Evolutionary conservation across 352 stramenopile species (phyloP).

Genomic region (Pythium insidiosum): DNA sequence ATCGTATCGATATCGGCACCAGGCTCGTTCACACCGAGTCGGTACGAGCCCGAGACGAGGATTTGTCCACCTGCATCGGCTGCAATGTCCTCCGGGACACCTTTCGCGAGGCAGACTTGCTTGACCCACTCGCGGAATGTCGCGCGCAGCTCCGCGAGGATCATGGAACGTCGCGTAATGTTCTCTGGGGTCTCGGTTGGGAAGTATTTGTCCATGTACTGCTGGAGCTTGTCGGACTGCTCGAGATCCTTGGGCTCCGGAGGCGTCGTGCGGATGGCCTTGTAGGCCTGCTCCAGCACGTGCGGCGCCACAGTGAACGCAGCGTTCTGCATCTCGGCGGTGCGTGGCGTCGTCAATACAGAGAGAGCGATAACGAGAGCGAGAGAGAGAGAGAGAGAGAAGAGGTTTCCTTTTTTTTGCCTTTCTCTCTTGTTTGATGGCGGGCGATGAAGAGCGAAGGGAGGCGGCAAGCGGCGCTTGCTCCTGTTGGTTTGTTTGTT

Average conservation of each 20-base stretch:
- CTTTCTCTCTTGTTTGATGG: too few relatives aligned
- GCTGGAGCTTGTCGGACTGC: slow-evolving; percentile 70
- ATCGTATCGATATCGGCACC: slow-evolving; percentile 98
- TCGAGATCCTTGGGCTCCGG: slow-evolving; percentile 80
- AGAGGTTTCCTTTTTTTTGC: too few relatives aligned
- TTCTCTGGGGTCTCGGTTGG: slow-evolving; percentile 72
- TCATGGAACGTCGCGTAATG: slow-evolving; percentile 80
- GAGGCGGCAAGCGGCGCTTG: too few relatives aligned
- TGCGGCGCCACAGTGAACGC: slow-evolving; percentile 61
- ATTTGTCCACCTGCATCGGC: slow-evolving; percentile 83
- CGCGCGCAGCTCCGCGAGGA: slow-evolving; percentile 73
- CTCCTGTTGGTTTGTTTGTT: too few relatives aligned
- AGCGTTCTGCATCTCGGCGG: slow-evolving; percentile 47
- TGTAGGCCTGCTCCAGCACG: slow-evolving; percentile 84
- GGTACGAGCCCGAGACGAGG: slow-evolving; percentile 90
- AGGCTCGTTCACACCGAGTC: slow-evolving; percentile 95
- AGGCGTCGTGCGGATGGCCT: slow-evolving; percentile 80
- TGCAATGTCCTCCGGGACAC: slow-evolving; percentile 80
- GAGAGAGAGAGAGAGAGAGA: too few relatives aligned
- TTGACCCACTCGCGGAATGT: slow-evolving; percentile 86
- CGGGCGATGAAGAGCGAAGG: too few relatives aligned
- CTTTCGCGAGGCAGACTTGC: slow-evolving; percentile 72
- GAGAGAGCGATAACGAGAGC: too few relatives aligned
- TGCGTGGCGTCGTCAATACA: too few relatives aligned
- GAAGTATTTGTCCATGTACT: slow-evolving; percentile 76